Evolutionary conservation across 805 yeast species (phyloP).

Genomic region (Middelhovenomyces tepae): DNA sequence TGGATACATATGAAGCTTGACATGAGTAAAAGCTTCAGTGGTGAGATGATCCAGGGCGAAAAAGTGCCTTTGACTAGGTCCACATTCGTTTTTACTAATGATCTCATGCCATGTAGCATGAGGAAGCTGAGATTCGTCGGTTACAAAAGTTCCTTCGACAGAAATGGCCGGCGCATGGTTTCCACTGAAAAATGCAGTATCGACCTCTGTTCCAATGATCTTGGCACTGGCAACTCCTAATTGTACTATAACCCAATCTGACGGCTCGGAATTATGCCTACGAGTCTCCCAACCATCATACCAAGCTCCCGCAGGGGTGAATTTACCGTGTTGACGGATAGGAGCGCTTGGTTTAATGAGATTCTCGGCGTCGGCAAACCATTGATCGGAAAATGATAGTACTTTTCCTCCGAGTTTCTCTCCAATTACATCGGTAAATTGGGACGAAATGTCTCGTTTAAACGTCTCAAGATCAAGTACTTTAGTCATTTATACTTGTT

Average conservation of each 20-base stretch:
- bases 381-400: slow-evolving; percentile 69
- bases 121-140: slow-evolving; percentile 22
- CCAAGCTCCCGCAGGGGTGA: slow-evolving; percentile 88
- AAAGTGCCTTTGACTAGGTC: slow-evolving; percentile 82
- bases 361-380: slow-evolving; percentile 91
- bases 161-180: slow-evolving; percentile 89
- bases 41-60: slow-evolving; percentile 51
- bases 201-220: slow-evolving; percentile 77
- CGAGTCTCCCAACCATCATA: slow-evolving; percentile 99
- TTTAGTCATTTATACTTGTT: too few species aligned
- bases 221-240: slow-evolving; percentile 79
- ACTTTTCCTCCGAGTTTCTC: slow-evolving; percentile 76
- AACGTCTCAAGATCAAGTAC: not conserved
- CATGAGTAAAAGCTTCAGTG: slow-evolving; percentile 60
- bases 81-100: slow-evolving; percentile 68
- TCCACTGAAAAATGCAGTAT: slow-evolving; percentile 90
- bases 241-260: slow-evolving; percentile 80
- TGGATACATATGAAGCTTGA: slow-evolving; percentile 85
- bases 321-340: slow-evolving; percentile 69
- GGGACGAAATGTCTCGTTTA: slow-evolving; percentile 10
- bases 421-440: slow-evolving; percentile 61
- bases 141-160: slow-evolving; percentile 57
- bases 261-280: slow-evolving; percentile 76
- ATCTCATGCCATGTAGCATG: slow-evolving; percentile 56
- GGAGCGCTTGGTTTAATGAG: slow-evolving; percentile 76